phyloP scores from a whole-genome alignment of 73 alveolate species.

The Paramecium primaurelia region DNA sequence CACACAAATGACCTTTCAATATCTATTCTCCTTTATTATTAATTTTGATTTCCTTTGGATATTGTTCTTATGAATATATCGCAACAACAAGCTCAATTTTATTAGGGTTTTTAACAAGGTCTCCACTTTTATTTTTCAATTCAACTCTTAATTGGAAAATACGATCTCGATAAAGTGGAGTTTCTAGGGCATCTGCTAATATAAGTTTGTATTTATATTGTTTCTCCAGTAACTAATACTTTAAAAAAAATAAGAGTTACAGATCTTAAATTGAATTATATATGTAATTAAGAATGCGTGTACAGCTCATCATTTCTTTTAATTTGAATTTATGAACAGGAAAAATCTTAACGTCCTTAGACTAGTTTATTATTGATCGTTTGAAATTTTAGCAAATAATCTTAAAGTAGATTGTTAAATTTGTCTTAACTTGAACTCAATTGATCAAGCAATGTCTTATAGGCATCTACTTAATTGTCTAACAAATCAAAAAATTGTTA shows the following conservation, averaged over 20 bases:
- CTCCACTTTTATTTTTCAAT: neutral
- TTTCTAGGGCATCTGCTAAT: conserved; percentile 30
- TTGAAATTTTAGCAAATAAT: conserved; percentile 20
- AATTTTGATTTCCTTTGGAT: conserved; percentile 35
- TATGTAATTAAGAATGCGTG: neutral
- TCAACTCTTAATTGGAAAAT: conserved; percentile 24
- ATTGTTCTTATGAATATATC: conserved; percentile 16
- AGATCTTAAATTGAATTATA: conserved; percentile 7
- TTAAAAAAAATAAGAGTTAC: neutral
- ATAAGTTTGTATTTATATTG: neutral
- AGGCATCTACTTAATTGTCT: conserved; percentile 39
- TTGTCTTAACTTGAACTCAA: conserved; percentile 8
- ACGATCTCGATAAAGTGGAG: conserved; percentile 44
- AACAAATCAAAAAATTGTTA: conserved; percentile 19
- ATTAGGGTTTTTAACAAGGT: neutral
- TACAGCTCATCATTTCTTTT: conserved; percentile 52
- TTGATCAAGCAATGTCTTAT: conserved; percentile 3
- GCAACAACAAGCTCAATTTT: conserved; percentile 15
- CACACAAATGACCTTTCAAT: conserved; percentile 45
- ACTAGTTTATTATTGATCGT: neutral
- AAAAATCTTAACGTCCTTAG: neutral
- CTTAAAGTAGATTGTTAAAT: neutral
- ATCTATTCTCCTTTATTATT: conserved; percentile 42
- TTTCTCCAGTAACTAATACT: neutral
- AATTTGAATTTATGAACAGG: neutral